Evolutionary conservation across 1,139 yeast genomes (phyloP).

Genomic region (Groenewaldozyma sp.): DNA sequence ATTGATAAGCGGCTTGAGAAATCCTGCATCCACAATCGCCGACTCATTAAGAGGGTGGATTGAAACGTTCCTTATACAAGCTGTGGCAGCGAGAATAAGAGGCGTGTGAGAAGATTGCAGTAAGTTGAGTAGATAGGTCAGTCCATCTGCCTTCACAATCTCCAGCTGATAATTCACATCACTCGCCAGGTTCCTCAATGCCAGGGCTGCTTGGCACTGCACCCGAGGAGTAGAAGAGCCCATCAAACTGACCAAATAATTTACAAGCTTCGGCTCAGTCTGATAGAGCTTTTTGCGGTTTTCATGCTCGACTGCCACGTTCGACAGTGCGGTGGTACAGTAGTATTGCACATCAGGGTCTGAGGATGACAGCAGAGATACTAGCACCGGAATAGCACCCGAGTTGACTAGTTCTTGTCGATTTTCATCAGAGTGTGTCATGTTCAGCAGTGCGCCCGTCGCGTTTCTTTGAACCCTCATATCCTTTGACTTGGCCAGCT

Average conservation of each 20-base stretch:
- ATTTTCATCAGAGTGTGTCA: conserved; percentile 97
- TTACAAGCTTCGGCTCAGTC: conserved; percentile 89
- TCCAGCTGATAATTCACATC: conserved; percentile 89
- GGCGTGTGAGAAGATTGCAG: conserved; percentile 89
- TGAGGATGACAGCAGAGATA: conserved; percentile 72
- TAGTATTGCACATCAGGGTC: conserved; percentile 98
- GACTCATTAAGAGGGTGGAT: conserved; percentile 96
- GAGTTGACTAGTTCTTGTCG: conserved; percentile 95
- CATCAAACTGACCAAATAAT: conserved; percentile 83
- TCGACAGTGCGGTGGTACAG: conserved; percentile 94
- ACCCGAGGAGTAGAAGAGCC: conserved; percentile 84
- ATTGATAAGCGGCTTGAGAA: conserved; percentile 78
- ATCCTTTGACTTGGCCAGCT: conserved; percentile 88
- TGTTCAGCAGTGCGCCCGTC: conserved; percentile 91
- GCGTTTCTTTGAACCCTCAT: conserved; percentile 96
- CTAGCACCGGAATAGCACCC: conserved; percentile 95
- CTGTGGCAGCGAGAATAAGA: conserved; percentile 89
- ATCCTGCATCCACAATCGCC: conserved; percentile 91
- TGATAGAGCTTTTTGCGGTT: conserved; percentile 83
- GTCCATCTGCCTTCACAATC: conserved; percentile 90
- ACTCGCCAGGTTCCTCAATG: conserved; percentile 88
- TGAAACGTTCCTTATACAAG: conserved; percentile 93
- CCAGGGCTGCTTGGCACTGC: conserved; percentile 96
- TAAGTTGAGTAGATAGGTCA: conserved; percentile 81
- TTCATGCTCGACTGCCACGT: conserved; percentile 91